Evolutionary conservation across 306 rosid genomes (phyloP).

Genomic region (Clitoria ternatea): DNA sequence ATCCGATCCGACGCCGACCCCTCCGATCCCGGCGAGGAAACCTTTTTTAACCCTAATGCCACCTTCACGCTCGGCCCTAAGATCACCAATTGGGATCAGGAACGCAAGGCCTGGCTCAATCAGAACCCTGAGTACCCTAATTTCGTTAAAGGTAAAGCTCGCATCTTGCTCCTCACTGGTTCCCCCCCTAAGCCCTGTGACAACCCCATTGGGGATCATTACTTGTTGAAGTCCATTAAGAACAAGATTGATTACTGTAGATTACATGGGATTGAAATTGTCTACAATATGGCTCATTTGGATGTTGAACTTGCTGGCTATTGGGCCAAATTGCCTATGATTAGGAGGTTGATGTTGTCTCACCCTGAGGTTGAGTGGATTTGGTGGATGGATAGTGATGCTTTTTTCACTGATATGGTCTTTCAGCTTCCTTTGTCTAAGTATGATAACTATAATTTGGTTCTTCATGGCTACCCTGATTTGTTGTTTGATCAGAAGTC

Average conservation of each 20-base stretch:
- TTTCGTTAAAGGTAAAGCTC: conserved; percentile 61
- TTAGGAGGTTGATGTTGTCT: conserved; percentile 79
- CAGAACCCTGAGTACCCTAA: conserved; percentile 71
- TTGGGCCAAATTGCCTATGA: conserved; percentile 96
- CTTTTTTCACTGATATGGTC: conserved; percentile 88
- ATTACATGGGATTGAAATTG: conserved; percentile 92
- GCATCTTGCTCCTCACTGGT: conserved; percentile 80
- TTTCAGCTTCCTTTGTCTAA: conserved; percentile 70
- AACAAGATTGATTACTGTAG: conserved; percentile 95
- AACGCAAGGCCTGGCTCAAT: conserved; percentile 57
- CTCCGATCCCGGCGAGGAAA: conserved; percentile 44
- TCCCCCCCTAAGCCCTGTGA: conserved; percentile 97
- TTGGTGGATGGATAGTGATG: conserved; percentile 99
- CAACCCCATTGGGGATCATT: conserved; percentile 93
- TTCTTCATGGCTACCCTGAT: conserved; percentile 94
- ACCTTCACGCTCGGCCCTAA: conserved; percentile 85
- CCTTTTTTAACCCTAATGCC: conserved; percentile 39
- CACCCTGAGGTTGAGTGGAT: conserved; percentile 99
- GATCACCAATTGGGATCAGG: conserved; percentile 63
- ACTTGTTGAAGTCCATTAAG: conserved; percentile 74
- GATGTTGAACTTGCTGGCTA: conserved; percentile 95
- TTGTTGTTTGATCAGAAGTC: conserved; percentile 89
- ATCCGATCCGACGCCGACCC: conserved; percentile 89
- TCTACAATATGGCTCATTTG: conserved; percentile 91
- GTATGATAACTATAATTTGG: conserved; percentile 67